phyloP scores from a whole-genome alignment of 306 rosid species.

The Ormosia semicastrata region DNA sequence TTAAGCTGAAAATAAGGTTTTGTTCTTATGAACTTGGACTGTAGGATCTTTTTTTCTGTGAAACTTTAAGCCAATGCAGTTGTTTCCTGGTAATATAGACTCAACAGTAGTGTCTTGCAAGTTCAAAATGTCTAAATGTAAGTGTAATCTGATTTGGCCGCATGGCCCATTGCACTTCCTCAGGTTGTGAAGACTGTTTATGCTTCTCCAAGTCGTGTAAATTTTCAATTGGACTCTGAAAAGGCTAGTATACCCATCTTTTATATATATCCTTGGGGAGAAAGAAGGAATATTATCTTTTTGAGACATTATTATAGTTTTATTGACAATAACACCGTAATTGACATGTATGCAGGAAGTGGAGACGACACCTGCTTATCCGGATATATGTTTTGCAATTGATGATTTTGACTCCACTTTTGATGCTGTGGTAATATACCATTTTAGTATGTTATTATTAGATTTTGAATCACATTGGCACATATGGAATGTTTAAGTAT shows the following conservation, averaged over 20 bases:
- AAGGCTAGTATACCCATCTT: slow-evolving; percentile 56
- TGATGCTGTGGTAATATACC: slow-evolving; percentile 88
- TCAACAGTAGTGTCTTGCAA: slow-evolving; percentile 5
- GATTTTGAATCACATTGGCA: slow-evolving; percentile 2
- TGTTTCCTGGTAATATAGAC: slow-evolving; percentile 7
- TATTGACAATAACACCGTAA: slow-evolving; percentile 29
- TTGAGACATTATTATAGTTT: slow-evolving; percentile 15
- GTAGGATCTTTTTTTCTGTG: background rate
- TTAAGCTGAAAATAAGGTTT: slow-evolving; percentile 3
- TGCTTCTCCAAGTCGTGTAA: slow-evolving; percentile 95
- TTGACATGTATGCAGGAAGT: slow-evolving; percentile 67
- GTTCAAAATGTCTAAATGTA: background rate
- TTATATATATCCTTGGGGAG: background rate
- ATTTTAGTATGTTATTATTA: slow-evolving; percentile 21
- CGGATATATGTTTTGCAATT: slow-evolving; percentile 93
- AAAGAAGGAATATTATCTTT: slow-evolving; percentile 5
- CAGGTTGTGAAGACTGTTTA: slow-evolving; percentile 97
- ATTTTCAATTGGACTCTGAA: slow-evolving; percentile 87
- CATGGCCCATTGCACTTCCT: slow-evolving; percentile 22
- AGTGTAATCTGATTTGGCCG: slow-evolving; percentile 20
- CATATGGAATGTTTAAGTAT: background rate
- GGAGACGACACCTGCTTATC: slow-evolving; percentile 98
- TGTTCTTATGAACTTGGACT: slow-evolving; percentile 4
- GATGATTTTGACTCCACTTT: slow-evolving; percentile 99
- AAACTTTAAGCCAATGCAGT: slow-evolving; percentile 17